Conservation (phyloP, 2,329 filamentous ascomycete genomes). For the Pseudocercospora musae region DNA sequence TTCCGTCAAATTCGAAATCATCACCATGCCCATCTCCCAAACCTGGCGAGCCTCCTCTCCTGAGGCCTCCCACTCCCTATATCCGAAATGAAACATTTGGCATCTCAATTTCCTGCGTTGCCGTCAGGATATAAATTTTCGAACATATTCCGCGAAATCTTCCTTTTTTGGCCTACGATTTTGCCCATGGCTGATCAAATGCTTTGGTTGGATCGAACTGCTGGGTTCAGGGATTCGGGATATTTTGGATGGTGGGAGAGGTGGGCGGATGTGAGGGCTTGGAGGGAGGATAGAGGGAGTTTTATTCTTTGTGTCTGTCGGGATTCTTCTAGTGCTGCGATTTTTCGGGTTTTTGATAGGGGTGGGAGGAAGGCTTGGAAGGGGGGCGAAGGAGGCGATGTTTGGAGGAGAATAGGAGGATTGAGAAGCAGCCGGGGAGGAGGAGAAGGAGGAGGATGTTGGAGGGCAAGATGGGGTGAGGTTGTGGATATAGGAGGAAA, state of each 20-base stretch:
- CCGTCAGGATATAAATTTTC: conserved; percentile 16
- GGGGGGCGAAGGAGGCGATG: conserved; percentile 32
- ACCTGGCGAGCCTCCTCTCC: conserved; percentile 31
- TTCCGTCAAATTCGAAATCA: conserved; percentile 33
- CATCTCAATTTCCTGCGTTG: conserved; percentile 16
- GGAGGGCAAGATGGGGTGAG: background rate
- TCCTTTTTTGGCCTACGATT: conserved; percentile 26
- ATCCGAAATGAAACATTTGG: conserved; percentile 32
- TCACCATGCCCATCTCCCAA: conserved; percentile 33
- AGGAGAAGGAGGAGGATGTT: background rate
- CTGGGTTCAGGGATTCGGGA: conserved; percentile 33
- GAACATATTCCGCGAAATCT: conserved; percentile 10
- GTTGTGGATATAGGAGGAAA: background rate
- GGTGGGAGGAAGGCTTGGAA: conserved; percentile 35
- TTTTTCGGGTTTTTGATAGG: conserved; percentile 38
- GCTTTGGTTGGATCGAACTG: conserved; percentile 34
- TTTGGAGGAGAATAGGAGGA: conserved; percentile 6
- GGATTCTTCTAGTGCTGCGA: conserved; percentile 35
- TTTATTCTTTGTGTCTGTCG: conserved; percentile 35
- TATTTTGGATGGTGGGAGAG: conserved; percentile 31
- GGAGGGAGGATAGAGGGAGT: conserved; percentile 34
- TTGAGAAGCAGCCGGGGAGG: background rate
- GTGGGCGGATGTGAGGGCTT: conserved; percentile 29
- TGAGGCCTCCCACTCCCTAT: conserved; percentile 22
- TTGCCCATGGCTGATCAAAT: conserved; percentile 27